Base-by-base conservation (phyloP, 257 asterid genomes). In the Anisodus tanguticus region DNA sequence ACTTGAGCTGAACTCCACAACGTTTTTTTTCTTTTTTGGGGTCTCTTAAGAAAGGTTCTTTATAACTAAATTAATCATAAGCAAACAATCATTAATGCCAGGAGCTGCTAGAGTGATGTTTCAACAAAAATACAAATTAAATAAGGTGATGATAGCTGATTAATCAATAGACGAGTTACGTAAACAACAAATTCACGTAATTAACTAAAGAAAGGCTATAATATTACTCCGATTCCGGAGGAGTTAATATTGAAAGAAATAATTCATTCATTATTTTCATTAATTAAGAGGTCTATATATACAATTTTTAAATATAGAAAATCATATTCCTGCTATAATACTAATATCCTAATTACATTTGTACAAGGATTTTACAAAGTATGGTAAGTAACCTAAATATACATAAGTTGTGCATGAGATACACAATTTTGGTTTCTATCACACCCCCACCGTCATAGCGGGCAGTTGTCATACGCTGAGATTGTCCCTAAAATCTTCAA, bases 61-160 rank as follows among this genome's bases (percentile, higher is more conserved):
- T 64, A 64, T 26, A 26, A 10, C 16, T 64, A 26, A 64, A 26
- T 64, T 64, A 64, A 64, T 26, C 70, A 5, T 45, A 71, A 71
- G 37, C 79, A 71, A 45, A 71, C n/a, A 45, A 71, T 71, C 37
- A 70, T 43, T 22, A 72, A 22, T 53, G 47, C 6, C 59, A 74
- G 11, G 60, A 19, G 41, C 41, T 72, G 19, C 80, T 19, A 11
- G 60, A 63, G 39, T 71, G 55, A 45, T 9, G 19, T 19, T 47
- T 49, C 60, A 19, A 12, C 62, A 41, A 22, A 6, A 74, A 19
- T 11, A 72, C 41, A 72, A 19, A n/a, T 6, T 74, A 47, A 49
- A 19, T 74, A 3, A 49, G 43, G 80, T 19, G 60, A n/a, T 10
- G 15, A 47, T 22, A 5, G 60, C 77, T 68, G 6, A 37, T 68